phyloP scores from a whole-genome alignment of 225 moss, liverwort and hornwort genomes.

The Marchantia paleacea region DNA sequence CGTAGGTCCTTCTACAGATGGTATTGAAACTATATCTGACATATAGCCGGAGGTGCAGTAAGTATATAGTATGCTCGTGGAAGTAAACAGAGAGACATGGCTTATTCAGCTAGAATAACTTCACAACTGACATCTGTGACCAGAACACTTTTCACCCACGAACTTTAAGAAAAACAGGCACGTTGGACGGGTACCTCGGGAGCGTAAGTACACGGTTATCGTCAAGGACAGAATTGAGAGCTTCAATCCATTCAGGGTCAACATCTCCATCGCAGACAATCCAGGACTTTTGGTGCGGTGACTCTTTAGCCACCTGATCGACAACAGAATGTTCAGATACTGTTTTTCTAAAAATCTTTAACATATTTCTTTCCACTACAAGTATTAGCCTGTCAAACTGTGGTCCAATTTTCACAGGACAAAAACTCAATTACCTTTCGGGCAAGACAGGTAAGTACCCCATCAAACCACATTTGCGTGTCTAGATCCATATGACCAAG shows the following conservation, averaged over 20 bases:
- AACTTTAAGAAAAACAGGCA: neutral
- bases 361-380: too few relatives aligned
- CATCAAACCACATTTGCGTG: slow-evolving; percentile 38
- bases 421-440: slow-evolving; percentile 23
- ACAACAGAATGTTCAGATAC: neutral
- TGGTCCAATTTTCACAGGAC: neutral
- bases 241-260: slow-evolving; percentile 42
- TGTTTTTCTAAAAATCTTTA: neutral
- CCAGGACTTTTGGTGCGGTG: slow-evolving; percentile 34
- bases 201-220: slow-evolving; percentile 44
- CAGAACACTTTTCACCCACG: too few relatives aligned
- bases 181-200: slow-evolving; percentile 15
- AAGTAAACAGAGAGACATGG: too few relatives aligned
- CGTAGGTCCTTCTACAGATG: too few relatives aligned
- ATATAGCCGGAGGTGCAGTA: too few relatives aligned
- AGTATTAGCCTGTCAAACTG: too few relatives aligned
- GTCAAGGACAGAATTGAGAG: slow-evolving; percentile 35
- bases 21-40: too few relatives aligned
- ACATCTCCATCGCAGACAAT: slow-evolving; percentile 45
- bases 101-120: too few relatives aligned
- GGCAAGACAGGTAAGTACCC: slow-evolving; percentile 32
- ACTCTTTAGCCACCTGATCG: slow-evolving; percentile 35
- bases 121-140: too few relatives aligned
- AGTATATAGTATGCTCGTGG: too few relatives aligned
- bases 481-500: slow-evolving; percentile 42